phyloP scores from a whole-genome alignment of 1,139 yeast species.

The Taphrina flavorubra region DNA sequence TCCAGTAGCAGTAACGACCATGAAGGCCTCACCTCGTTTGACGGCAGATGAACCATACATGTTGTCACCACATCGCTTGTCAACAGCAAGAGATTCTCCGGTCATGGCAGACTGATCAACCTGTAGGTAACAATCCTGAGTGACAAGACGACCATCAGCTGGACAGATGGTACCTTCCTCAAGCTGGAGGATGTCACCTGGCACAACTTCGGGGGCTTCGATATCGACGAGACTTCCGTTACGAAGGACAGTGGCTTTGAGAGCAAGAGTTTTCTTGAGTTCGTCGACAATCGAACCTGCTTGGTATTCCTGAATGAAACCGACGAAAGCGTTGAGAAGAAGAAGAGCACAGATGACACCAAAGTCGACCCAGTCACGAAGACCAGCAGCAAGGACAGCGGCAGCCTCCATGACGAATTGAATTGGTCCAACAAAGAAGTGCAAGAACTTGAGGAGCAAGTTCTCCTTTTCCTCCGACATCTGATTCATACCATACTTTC shows the following conservation, averaged over 20 bases:
- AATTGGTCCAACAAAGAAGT: slow-evolving; percentile 97
- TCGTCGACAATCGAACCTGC: slow-evolving; percentile 58
- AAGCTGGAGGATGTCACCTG: slow-evolving; percentile 77
- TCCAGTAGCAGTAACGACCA: slow-evolving; percentile 96
- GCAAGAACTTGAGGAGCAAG: slow-evolving; percentile 77
- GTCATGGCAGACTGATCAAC: slow-evolving; percentile 98
- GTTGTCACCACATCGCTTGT: slow-evolving; percentile 86
- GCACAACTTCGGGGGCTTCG: slow-evolving; percentile 72
- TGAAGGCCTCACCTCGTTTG: slow-evolving; percentile 95
- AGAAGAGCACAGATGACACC: slow-evolving; percentile 94
- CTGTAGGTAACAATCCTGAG: slow-evolving; percentile 87
- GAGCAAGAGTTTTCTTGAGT: slow-evolving; percentile 55
- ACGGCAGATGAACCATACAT: slow-evolving; percentile 94
- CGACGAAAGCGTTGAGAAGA: slow-evolving; percentile 88
- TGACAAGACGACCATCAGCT: slow-evolving; percentile 91
- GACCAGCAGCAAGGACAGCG: slow-evolving; percentile 96
- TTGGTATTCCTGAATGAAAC: slow-evolving; percentile 94
- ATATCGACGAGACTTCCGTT: slow-evolving; percentile 68
- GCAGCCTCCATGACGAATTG: slow-evolving; percentile 99
- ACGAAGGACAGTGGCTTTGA: slow-evolving; percentile 67
- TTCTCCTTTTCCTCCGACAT: slow-evolving; percentile 94
- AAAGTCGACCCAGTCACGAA: slow-evolving; percentile 98
- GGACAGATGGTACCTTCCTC: slow-evolving; percentile 83
- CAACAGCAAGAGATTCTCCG: slow-evolving; percentile 97
- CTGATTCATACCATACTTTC: slow-evolving; percentile 91